phyloP scores from a whole-genome alignment of 2,329 filamentous ascomycete species.

The Didymellaceae sp. region DNA sequence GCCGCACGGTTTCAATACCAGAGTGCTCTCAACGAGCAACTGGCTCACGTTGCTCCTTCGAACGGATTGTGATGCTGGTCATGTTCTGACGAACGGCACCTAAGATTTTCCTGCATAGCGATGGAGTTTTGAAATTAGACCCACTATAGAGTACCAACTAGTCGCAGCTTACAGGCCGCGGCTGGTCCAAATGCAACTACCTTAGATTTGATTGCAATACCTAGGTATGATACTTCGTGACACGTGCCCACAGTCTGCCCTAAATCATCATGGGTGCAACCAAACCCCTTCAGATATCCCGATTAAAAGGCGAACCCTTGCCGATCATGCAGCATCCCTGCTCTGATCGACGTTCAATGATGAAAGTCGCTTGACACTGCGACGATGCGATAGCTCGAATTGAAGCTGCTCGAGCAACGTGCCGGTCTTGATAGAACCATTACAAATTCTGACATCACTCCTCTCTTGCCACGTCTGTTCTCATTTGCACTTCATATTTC shows the following conservation, averaged over 20 bases:
- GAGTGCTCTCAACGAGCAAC: conserved; percentile 69
- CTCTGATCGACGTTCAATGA: conserved; percentile 8
- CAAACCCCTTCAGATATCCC: too few relatives aligned
- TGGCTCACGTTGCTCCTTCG: conserved; percentile 25
- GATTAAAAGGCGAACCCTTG: too few relatives aligned
- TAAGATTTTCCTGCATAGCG: conserved; percentile 39
- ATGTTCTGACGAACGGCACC: background rate
- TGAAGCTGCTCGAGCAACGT: conserved; percentile 3
- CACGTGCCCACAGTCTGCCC: too few relatives aligned
- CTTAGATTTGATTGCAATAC: background rate
- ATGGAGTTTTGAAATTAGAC: conserved; percentile 38
- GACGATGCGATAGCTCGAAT: conserved; percentile 4
- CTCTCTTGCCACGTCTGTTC: background rate
- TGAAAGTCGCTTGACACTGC: conserved; percentile 11
- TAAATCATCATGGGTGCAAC: too few relatives aligned
- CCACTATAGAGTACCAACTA: background rate
- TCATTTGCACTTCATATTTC: background rate
- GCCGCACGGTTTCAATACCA: conserved; percentile 75
- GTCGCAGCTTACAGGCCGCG: too few relatives aligned
- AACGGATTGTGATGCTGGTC: background rate
- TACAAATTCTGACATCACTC: background rate
- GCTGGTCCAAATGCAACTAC: background rate
- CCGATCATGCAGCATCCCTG: conserved; percentile 7
- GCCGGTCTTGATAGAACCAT: background rate
- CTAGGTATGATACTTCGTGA: too few relatives aligned